Percentiles rank a stretch among this genome's conserved stretches.
Conservation (phyloP, 306 rosid genomes). For the Malus sylvestris region DNA sequence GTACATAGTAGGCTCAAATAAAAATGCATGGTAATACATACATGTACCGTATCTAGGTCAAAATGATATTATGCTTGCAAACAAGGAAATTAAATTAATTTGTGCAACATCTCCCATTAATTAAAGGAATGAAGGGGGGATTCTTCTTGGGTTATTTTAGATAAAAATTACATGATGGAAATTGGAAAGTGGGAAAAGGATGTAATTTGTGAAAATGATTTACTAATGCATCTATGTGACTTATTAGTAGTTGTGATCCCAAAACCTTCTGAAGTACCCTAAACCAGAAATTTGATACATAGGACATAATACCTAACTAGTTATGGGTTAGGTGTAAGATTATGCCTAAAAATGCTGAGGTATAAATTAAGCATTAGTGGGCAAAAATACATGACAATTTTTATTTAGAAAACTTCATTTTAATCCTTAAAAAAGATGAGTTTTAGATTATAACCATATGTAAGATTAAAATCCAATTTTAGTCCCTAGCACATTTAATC, state of each 20-base stretch:
- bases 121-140: neutral
- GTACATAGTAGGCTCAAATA: too few species aligned
- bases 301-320: neutral
- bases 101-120: neutral
- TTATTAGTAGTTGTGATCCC: neutral
- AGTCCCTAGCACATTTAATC: too few species aligned
- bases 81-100: neutral
- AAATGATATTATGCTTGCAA: neutral
- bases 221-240: neutral
- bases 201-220: neutral
- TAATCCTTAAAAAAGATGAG: too few species aligned
- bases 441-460: too few species aligned
- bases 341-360: neutral
- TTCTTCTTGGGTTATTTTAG: neutral
- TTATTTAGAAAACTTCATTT: too few species aligned
- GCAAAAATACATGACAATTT: neutral
- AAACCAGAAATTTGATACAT: neutral
- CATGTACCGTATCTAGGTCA: too few species aligned
- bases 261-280: neutral
- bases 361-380: neutral
- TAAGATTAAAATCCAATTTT: too few species aligned
- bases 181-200: too few species aligned
- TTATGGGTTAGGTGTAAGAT: neutral
- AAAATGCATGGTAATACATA: too few species aligned
- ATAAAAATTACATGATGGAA: neutral